Percentiles rank a stretch among this genome's conserved stretches.
Conservation (phyloP, 257 asterid species). For the Buddleja alternifolia region DNA sequence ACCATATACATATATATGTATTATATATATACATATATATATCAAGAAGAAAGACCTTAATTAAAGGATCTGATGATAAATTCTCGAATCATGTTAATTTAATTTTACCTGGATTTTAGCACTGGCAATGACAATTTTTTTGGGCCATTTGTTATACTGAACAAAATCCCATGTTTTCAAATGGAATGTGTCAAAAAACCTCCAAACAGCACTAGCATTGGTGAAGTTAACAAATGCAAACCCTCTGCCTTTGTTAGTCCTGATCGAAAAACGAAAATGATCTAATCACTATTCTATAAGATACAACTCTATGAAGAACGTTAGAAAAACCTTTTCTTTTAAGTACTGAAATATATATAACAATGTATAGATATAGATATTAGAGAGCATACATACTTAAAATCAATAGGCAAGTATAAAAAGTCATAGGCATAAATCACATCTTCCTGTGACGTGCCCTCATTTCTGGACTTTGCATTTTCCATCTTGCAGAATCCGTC, state of each 20-base stretch:
- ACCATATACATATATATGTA: too few species aligned
- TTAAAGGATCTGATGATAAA: too few species aligned
- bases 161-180: constrained; percentile 29
- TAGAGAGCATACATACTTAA: too few species aligned
- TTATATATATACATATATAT: too few species aligned
- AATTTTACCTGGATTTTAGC: constrained; percentile 70
- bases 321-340: background rate
- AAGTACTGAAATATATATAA: too few species aligned
- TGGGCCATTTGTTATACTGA: constrained; percentile 30
- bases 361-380: too few species aligned
- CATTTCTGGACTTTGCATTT: constrained; percentile 30
- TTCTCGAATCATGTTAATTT: too few species aligned
- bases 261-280: too few species aligned
- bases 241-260: constrained; percentile 51
- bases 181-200: constrained; percentile 35
- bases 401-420: constrained; percentile 70
- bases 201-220: constrained; percentile 41
- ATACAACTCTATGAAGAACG: too few species aligned
- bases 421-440: constrained; percentile 56
- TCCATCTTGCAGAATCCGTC: constrained; percentile 51
- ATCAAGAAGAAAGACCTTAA: too few species aligned
- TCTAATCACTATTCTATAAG: too few species aligned
- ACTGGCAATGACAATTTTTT: constrained; percentile 36
- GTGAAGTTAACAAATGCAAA: constrained; percentile 78
- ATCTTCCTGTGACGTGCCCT: background rate